Evolutionary conservation across 176 grass and related monocot genomes (phyloP).

Genomic region (Aegilops sharonensis): DNA sequence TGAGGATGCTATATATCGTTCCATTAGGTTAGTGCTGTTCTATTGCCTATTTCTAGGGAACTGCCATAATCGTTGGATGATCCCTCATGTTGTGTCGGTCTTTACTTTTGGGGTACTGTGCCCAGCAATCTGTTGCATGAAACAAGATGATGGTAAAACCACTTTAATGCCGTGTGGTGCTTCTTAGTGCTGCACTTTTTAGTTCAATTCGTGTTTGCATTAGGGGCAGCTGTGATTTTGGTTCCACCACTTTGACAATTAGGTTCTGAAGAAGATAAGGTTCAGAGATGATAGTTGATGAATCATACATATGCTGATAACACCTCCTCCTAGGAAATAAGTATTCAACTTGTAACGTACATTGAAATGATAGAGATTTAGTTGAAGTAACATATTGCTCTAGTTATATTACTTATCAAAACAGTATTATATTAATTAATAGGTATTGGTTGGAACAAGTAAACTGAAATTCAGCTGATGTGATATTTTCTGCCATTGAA

Average conservation of each 20-base stretch:
- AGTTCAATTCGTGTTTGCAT: neutral
- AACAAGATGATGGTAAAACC: slow-evolving; percentile 16
- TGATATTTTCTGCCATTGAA: neutral
- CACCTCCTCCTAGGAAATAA: neutral
- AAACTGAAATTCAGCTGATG: neutral
- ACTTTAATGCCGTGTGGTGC: neutral
- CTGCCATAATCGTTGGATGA: neutral
- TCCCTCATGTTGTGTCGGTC: neutral
- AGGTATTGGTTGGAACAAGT: slow-evolving; percentile 13
- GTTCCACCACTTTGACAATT: neutral
- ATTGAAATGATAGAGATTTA: neutral
- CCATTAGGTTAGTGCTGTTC: neutral
- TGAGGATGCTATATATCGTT: neutral
- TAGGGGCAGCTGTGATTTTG: neutral
- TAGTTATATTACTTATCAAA: neutral
- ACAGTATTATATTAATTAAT: neutral
- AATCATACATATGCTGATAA: neutral
- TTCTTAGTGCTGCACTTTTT: neutral
- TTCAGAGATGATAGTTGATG: neutral
- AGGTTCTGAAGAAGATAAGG: neutral
- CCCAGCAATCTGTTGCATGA: neutral
- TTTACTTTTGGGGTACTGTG: neutral
- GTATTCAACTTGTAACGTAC: too few species aligned
- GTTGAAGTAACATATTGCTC: neutral
- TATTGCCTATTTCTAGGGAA: neutral